phyloP scores from a whole-genome alignment of 768 basidiomycete species.

The Boletus sp. region DNA sequence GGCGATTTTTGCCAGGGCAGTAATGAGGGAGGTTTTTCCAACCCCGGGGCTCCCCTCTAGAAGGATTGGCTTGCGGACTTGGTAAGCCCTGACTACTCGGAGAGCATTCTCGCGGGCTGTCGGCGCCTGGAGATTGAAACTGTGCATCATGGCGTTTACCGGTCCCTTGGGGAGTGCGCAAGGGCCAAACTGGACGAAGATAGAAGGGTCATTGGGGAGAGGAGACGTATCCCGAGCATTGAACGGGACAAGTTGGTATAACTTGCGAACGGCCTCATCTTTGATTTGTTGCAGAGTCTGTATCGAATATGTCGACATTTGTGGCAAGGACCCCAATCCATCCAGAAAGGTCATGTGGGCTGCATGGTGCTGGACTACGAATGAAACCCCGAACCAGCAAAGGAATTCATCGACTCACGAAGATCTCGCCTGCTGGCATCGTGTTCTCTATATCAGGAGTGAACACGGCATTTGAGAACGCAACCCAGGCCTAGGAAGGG shows the following conservation, averaged over 20 bases:
- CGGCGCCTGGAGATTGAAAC: conserved; percentile 84
- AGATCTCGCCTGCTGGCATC: conserved; percentile 53
- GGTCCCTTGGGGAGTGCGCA: conserved; percentile 72
- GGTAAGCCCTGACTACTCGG: conserved; percentile 86
- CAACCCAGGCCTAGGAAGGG: conserved; percentile 76
- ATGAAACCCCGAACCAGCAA: conserved; percentile 11
- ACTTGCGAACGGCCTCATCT: conserved; percentile 49
- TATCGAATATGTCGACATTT: conserved; percentile 61
- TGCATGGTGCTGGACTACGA: conserved; percentile 70
- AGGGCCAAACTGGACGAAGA: conserved; percentile 60
- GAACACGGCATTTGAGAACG: conserved; percentile 73
- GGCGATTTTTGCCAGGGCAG: conserved; percentile 78
- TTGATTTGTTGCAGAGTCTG: conserved; percentile 62
- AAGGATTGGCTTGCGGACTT: conserved; percentile 86
- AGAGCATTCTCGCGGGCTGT: conserved; percentile 86
- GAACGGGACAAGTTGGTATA: conserved; percentile 58
- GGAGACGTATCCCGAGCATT: conserved; percentile 21
- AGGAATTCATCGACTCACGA: conserved; percentile 49
- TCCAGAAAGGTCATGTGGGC: conserved; percentile 93
- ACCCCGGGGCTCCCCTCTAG: conserved; percentile 98
- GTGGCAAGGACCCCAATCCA: conserved; percentile 78
- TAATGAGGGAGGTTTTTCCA: conserved; percentile 92
- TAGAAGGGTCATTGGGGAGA: conserved; percentile 33
- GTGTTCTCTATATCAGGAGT: conserved; percentile 25
- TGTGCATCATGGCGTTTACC: conserved; percentile 29